Conservation (phyloP, 495 filamentous ascomycete genomes). For the Podospora tetraspora region DNA sequence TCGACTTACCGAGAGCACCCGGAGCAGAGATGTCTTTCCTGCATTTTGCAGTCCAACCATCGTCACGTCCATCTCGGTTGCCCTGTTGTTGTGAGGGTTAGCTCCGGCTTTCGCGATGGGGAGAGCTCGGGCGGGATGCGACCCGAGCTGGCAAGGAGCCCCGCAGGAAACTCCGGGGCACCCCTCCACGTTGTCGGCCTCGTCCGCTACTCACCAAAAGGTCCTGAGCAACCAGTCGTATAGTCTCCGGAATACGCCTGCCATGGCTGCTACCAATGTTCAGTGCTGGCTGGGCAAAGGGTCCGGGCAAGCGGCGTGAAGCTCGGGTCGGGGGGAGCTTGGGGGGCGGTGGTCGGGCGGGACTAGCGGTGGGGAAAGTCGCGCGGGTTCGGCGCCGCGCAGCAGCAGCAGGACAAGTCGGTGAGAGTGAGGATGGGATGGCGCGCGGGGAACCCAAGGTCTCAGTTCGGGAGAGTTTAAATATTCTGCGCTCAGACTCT, state of each 20-base stretch:
- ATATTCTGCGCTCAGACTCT: constrained; percentile 38
- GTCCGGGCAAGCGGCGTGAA: constrained; percentile 5
- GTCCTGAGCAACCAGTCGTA: constrained; percentile 98
- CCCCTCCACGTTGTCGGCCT: neutral
- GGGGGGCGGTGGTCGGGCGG: constrained; percentile 14
- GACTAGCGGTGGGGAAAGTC: constrained; percentile 9
- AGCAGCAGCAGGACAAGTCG: constrained; percentile 9
- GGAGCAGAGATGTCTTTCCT: constrained; percentile 90
- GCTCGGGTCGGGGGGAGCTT: constrained; percentile 18
- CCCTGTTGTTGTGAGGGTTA: constrained; percentile 53
- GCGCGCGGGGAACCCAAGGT: constrained; percentile 19
- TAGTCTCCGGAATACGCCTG: constrained; percentile 68
- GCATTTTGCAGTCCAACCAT: constrained; percentile 99
- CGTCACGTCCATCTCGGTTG: constrained; percentile 98
- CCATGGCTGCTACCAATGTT: constrained; percentile 22
- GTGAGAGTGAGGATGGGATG: constrained; percentile 16
- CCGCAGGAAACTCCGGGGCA: constrained; percentile 13
- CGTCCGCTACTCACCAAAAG: constrained; percentile 75
- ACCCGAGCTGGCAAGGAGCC: constrained; percentile 5
- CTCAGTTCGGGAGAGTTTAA: constrained; percentile 26
- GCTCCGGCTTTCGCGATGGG: constrained; percentile 6
- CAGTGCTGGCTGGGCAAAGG: neutral
- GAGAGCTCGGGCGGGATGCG: constrained; percentile 13
- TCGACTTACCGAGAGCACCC: constrained; percentile 77
- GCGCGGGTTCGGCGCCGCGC: constrained; percentile 14